Evolutionary conservation across 306 rosid genomes (phyloP).

Genomic region (Lablab purpureus): DNA sequence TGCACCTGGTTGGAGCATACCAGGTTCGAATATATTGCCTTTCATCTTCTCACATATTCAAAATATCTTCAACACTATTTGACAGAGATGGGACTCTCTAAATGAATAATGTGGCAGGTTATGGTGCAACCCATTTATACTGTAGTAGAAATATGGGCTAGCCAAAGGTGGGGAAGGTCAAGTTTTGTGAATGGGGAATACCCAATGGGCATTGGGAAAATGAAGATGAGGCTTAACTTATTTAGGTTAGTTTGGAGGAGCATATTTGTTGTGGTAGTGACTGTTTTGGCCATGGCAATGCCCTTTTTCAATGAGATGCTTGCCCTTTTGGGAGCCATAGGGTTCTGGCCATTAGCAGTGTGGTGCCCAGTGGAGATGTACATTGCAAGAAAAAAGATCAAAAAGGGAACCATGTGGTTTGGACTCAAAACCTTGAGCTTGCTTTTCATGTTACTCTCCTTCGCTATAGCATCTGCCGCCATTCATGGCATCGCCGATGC

Average conservation of each 20-base stretch:
- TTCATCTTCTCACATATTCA: background rate
- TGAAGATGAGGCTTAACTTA: conserved; percentile 40
- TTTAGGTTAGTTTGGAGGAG: conserved; percentile 64
- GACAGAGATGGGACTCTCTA: too few relatives aligned
- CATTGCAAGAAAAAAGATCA: conserved; percentile 52
- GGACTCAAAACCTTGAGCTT: conserved; percentile 55
- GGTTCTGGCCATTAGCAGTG: conserved; percentile 60
- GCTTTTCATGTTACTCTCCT: conserved; percentile 45
- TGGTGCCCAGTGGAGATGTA: conserved; percentile 68
- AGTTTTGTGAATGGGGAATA: background rate
- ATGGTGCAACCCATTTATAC: conserved; percentile 51
- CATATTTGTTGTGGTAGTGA: conserved; percentile 45
- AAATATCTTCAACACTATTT: background rate
- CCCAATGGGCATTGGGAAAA: conserved; percentile 18
- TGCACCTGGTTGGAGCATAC: conserved; percentile 71
- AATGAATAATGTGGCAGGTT: conserved; percentile 10
- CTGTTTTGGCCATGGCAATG: conserved; percentile 52
- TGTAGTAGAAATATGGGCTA: conserved; percentile 46
- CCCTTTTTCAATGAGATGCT: conserved; percentile 65
- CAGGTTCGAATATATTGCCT: conserved; percentile 50
- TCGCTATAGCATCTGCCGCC: conserved; percentile 55
- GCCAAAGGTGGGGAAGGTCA: conserved; percentile 52
- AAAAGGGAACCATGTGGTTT: conserved; percentile 51
- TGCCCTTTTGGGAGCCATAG: conserved; percentile 57
- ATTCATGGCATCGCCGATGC: conserved; percentile 48